A percentile compares a stretch with the other conserved stretches of the same genome.
Evolutionary conservation across 140 eudicot genomes (phyloP).

Genomic region (Anethum foeniculum): DNA sequence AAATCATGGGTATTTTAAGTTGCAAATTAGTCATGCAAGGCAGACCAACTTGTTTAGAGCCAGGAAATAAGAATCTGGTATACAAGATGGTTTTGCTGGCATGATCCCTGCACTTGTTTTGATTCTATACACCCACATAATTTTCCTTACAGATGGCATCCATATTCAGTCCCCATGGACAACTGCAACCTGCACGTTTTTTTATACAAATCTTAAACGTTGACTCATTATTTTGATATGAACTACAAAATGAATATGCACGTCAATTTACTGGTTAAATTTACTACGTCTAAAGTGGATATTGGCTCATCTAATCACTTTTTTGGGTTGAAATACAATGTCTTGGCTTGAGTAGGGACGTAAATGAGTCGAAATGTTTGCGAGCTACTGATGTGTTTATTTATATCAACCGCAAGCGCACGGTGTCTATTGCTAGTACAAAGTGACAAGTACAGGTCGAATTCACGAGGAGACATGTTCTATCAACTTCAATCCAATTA

Average conservation of each 20-base stretch:
- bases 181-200: neutral
- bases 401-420: too few species aligned
- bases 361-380: too few species aligned
- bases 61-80: conserved; percentile 17
- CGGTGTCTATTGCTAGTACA: too few species aligned
- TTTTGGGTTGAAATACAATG: neutral
- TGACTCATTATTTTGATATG: neutral
- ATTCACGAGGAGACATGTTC: too few species aligned
- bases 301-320: neutral
- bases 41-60: conserved; percentile 13
- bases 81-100: conserved; percentile 31
- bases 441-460: too few species aligned
- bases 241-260: neutral
- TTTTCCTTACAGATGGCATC: neutral
- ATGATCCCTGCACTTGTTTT: conserved; percentile 19
- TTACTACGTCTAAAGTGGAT: neutral
- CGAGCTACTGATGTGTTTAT: too few species aligned
- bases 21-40: neutral
- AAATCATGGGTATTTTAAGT: neutral
- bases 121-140: neutral
- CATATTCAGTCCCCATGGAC: neutral
- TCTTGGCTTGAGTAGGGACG: too few species aligned
- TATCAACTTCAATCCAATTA: too few species aligned
- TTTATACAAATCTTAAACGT: neutral
- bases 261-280: neutral